Evolutionary conservation across 352 stramenopile genomes (phyloP).

Genomic region (Phytophthora pini): DNA sequence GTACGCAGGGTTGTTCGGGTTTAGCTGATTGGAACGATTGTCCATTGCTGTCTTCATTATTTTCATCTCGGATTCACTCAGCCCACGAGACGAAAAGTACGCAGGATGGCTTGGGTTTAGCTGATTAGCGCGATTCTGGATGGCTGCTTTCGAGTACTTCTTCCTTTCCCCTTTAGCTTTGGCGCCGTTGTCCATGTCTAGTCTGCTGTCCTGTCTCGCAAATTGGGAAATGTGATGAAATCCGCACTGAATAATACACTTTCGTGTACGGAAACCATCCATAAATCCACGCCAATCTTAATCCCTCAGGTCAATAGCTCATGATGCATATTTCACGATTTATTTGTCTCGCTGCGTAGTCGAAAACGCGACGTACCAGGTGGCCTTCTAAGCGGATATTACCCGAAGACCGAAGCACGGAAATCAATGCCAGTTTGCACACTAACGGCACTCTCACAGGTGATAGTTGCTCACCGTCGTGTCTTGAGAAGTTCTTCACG

Average conservation of each 20-base stretch:
- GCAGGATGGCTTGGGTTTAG: neutral
- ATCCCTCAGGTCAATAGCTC: conserved; percentile 20
- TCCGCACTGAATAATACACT: neutral
- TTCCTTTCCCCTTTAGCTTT: neutral
- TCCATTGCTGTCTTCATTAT: neutral
- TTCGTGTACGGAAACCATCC: neutral
- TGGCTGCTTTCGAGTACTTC: neutral
- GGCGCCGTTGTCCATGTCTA: neutral
- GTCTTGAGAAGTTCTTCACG: conserved; percentile 7
- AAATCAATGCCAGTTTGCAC: conserved; percentile 17
- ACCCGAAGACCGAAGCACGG: neutral
- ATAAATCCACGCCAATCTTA: neutral
- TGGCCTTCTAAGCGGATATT: conserved; percentile 1
- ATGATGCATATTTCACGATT: conserved; percentile 30
- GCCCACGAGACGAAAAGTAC: conserved; percentile 5
- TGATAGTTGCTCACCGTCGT: conserved; percentile 15
- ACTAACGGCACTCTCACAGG: conserved; percentile 1
- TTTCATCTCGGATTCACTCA: neutral
- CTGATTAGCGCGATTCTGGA: neutral
- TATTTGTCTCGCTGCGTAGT: conserved; percentile 13
- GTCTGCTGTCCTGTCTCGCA: neutral
- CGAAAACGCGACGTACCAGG: conserved; percentile 16
- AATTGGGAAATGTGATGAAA: neutral
- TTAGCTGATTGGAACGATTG: neutral
- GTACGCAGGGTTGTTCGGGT: neutral